Evolutionary conservation across 2,329 filamentous ascomycete species (phyloP), one percentile per base, ranked within the genome.

Genomic region (Bipolaris victoriae): DNA sequence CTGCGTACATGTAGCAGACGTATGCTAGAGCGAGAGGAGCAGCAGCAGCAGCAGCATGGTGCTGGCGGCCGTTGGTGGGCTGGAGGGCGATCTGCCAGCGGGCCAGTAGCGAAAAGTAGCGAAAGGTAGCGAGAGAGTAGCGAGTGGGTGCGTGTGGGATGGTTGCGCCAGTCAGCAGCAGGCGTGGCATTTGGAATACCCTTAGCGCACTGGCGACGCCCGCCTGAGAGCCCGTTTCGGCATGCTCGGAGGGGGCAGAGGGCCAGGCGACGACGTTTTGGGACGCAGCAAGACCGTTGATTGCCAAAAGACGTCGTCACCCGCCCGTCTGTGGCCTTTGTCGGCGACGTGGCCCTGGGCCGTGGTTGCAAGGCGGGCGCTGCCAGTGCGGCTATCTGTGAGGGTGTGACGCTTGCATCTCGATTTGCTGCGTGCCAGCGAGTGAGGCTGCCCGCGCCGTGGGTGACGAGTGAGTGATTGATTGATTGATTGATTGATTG

Each of bases 121-220:
- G 56, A 64, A 35, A n/a, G 13, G 60, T 52, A 62, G 60, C 52
- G 52, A 55, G 45, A 26, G 20, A 40, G 55, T 49, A 54, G 55
- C 55, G 57, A 64, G 60, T 45, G 63, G 62, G 58, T 63, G 51
- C 57, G 31, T 47, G 49, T 65, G 62, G 62, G 58, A 58, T 35
- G 29, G 44, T 41, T 43, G 49, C 49, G 41, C 62, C 60, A 64
- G 52, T 55, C 53, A 61, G 52, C 35, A 41, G 47, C 49, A 36
- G 56, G 57, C 49, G 56, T 57, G 56, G 49, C 49, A 67, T 65
- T 65, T 66, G 58, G 62, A 69, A 69, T 69, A 48, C 52, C 45
- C 52, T 57, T 49, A 58, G 55, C 20, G 36, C 45, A 55, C 44
- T 29, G 46, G 29, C 37, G 35, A 44, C 36, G 51, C 40, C 22